A percentile compares a stretch with the other conserved stretches of the same genome.
Evolutionary conservation across 106 monocot species (phyloP).

Genomic region (Vanilla planifolia): DNA sequence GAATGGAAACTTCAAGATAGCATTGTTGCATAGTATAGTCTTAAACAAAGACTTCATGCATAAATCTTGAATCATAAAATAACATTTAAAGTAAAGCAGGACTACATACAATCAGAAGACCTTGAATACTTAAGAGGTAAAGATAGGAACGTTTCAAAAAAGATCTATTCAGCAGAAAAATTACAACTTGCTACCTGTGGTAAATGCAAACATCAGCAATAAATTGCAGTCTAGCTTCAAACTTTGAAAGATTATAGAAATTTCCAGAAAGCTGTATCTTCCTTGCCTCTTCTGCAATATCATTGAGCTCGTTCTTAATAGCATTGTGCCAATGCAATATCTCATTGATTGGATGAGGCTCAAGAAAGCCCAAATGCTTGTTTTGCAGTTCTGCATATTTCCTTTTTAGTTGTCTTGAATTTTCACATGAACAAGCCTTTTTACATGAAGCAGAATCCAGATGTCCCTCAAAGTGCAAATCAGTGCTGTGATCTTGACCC

Average conservation of each 20-base stretch:
- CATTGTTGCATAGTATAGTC: too few species aligned
- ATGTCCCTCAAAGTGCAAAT: constrained; percentile 1
- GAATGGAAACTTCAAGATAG: neutral
- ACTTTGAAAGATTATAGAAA: constrained; percentile 69
- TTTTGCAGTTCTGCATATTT: constrained; percentile 37
- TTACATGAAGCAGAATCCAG: constrained; percentile 11
- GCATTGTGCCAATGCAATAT: constrained; percentile 98
- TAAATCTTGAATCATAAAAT: neutral
- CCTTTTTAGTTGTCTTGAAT: constrained; percentile 56
- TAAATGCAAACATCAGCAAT: constrained; percentile 97
- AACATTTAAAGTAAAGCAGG: neutral
- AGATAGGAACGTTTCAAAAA: too few species aligned
- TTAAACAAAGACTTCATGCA: too few species aligned
- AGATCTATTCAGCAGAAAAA: too few species aligned
- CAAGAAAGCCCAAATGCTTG: constrained; percentile 13
- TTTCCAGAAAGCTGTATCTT: constrained; percentile 84
- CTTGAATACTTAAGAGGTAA: neutral
- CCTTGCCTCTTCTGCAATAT: constrained; percentile 80
- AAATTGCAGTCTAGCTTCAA: constrained; percentile 88
- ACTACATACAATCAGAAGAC: neutral
- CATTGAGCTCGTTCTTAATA: constrained; percentile 73
- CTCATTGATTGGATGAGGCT: constrained; percentile 75
- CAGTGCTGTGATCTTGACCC: neutral
- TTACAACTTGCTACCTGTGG: constrained; percentile 96
- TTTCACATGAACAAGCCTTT: constrained; percentile 19